Base-by-base conservation (phyloP, 2,329 filamentous ascomycete genomes). In the Amylocarpus encephaloides region DNA sequence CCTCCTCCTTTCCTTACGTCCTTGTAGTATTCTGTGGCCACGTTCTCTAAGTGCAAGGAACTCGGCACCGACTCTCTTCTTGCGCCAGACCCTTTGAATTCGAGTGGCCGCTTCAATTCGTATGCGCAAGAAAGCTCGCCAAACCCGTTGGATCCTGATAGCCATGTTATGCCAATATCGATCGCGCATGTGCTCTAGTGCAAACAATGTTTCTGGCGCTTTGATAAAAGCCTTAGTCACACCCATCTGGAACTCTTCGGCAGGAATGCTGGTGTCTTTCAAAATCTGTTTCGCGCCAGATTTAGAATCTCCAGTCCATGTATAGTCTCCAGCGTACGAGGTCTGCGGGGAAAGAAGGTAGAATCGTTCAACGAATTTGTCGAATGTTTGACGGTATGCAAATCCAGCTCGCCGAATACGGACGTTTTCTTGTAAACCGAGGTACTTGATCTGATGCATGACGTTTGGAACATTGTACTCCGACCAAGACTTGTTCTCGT, bases 161-260 rank as follows among this genome's bases (percentile, higher is more conserved):
- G 93, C 93, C 93, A 98, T 97, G 71, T 97, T 98, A 70, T 97
- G 92, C 92, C 92, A 97, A 70, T 97, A 98, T 50, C 88, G 79
- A 67, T 98, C 93, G 65, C 93, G 82, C 92, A 98, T 97, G 51
- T 94, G 91, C 69, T 98, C 93, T 10, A 98, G 75, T 2, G 93
- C 93, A 65, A 98, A 98, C 1, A 98, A 73, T 0, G 93, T 98
- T 70, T 98, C 93, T 0, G 93, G 93, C 0, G 93, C 91, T 70
- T 98, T 97, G 73, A 98, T 95, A 64, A 98, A 98, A 3, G 90
- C 92, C 70, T 97, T 98, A 1, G 88, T 92, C 5, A 93, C 87
- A 71, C 93, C 93, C 78, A 98, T 87, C 70, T 98, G 93, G 77
- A 89, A 97, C 67, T 98, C 93, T 62, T 97, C 93, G 29, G 84